A percentile compares a stretch with the other conserved stretches of the same genome.
phyloP scores from a whole-genome alignment of 345 rosid genomes.

The Lepidium sativum region DNA sequence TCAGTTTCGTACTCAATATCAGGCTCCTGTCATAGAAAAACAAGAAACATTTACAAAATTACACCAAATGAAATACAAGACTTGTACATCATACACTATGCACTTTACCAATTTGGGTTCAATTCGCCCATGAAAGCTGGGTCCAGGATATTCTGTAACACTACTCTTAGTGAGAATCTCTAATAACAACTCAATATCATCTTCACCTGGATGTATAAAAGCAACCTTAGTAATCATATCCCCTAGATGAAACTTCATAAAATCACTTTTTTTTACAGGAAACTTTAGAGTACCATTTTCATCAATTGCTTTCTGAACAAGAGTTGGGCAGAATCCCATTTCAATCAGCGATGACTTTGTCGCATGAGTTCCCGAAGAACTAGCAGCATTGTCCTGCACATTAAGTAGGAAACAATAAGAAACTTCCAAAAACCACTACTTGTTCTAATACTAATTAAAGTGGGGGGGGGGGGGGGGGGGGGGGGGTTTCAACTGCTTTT shows the following conservation, averaged over 20 bases:
- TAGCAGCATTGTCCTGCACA: constrained; percentile 58
- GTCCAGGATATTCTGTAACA: constrained; percentile 7
- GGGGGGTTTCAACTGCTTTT: background rate
- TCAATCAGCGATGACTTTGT: constrained; percentile 48
- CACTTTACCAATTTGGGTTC: constrained; percentile 26
- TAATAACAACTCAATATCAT: constrained; percentile 52
- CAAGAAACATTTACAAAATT: background rate
- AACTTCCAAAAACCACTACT: background rate
- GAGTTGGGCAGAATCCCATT: constrained; percentile 73
- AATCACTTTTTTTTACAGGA: background rate
- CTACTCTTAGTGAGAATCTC: constrained; percentile 44
- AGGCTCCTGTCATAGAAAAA: constrained; percentile 50
- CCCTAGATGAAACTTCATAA: background rate
- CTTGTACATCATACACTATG: background rate
- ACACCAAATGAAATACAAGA: background rate
- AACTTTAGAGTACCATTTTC: constrained; percentile 54
- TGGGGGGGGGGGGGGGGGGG: too few relatives aligned
- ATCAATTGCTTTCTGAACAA: constrained; percentile 58
- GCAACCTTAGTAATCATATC: constrained; percentile 5
- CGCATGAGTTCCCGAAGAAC: constrained; percentile 65
- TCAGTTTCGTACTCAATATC: constrained; percentile 43
- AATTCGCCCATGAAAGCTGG: constrained; percentile 11
- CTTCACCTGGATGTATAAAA: constrained; percentile 53
- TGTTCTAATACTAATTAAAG: background rate
- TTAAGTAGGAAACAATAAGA: constrained; percentile 3